Percentiles rank a stretch among this genome's conserved stretches.
Conservation (phyloP, 805 yeast genomes). For the Candida manassasensis region DNA sequence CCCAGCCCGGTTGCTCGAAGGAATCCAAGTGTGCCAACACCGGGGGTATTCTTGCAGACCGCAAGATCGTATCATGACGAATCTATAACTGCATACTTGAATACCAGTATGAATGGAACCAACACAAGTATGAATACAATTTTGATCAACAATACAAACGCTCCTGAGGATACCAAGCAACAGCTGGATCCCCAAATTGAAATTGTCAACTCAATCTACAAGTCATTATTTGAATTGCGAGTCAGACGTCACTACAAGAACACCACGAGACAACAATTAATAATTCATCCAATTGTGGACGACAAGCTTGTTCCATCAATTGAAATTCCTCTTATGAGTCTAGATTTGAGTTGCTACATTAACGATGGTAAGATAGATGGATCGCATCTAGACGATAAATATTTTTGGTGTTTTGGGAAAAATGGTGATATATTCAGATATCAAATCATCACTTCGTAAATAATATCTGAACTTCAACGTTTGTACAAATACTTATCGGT, state of each 20-base stretch:
- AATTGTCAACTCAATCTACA: slow-evolving; percentile 28
- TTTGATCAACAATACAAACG: slow-evolving; percentile 7
- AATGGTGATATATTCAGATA: slow-evolving; percentile 39
- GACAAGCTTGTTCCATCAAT: slow-evolving; percentile 37
- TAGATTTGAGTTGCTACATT: slow-evolving; percentile 30
- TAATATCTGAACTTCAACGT: too few species aligned
- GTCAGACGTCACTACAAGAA: slow-evolving; percentile 28
- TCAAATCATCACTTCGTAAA: slow-evolving; percentile 6
- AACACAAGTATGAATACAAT: slow-evolving; percentile 23
- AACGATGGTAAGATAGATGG: slow-evolving; percentile 34
- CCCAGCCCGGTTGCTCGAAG: slow-evolving; percentile 5
- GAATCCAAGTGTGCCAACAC: not conserved
- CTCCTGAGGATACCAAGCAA: slow-evolving; percentile 6
- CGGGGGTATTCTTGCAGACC: slow-evolving; percentile 4
- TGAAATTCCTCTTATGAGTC: slow-evolving; percentile 28
- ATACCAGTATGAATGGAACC: slow-evolving; percentile 8
- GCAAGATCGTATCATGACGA: slow-evolving; percentile 4
- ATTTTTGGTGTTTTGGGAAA: slow-evolving; percentile 36
- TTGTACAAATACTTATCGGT: too few species aligned
- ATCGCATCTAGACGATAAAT: slow-evolving; percentile 21
- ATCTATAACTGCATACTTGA: slow-evolving; percentile 3
- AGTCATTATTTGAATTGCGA: slow-evolving; percentile 31
- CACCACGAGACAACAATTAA: slow-evolving; percentile 10
- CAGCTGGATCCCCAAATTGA: slow-evolving; percentile 17
- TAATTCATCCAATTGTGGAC: slow-evolving; percentile 34